These are phyloP conservation scores for Spirogloea muscicola DNA, from an alignment of 139 green algal genomes.

Conservation along the genomic window DNA sequence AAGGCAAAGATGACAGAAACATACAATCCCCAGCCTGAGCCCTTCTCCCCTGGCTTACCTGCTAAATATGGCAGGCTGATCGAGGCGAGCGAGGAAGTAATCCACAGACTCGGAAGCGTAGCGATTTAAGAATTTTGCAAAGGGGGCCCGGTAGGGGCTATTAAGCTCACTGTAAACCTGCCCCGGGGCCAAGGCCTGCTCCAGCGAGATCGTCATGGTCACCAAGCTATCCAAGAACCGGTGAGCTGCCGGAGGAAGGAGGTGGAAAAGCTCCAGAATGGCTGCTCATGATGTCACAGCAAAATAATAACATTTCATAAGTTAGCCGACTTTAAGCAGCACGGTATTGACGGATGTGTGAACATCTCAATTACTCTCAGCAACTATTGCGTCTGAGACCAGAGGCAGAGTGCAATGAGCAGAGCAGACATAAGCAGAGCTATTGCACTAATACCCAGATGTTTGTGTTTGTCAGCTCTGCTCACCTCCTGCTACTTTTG, in stretches of 20 bases:
- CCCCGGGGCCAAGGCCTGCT: slow-evolving; percentile 67
- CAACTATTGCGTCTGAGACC: too few relatives aligned
- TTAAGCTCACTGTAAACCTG: slow-evolving; percentile 59
- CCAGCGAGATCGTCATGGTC: slow-evolving; percentile 87
- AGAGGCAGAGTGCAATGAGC: too few relatives aligned
- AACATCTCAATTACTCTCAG: too few relatives aligned
- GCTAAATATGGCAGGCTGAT: slow-evolving; percentile 42
- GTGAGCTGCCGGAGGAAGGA: slow-evolving; percentile 72
- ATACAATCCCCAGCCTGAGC: too few relatives aligned
- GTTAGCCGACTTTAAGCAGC: too few relatives aligned
- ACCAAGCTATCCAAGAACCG: slow-evolving; percentile 92
- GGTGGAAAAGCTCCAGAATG: slow-evolving; percentile 93
- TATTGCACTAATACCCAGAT: too few relatives aligned
- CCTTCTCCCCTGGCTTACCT: too few relatives aligned
- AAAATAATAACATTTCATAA: neutral
- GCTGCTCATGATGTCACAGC: slow-evolving; percentile 45
- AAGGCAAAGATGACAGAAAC: too few relatives aligned
- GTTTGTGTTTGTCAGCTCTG: too few relatives aligned
- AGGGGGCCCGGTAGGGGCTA: slow-evolving; percentile 75
- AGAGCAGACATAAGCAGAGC: too few relatives aligned
- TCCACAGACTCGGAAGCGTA: slow-evolving; percentile 65
- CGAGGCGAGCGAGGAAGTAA: slow-evolving; percentile 53
- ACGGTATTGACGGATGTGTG: too few relatives aligned
- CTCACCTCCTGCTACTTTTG: slow-evolving; percentile 68
- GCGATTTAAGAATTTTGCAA: slow-evolving; percentile 78